Base-by-base conservation (phyloP, 2,329 filamentous ascomycete genomes). In the Colletotrichum spaethianum region DNA sequence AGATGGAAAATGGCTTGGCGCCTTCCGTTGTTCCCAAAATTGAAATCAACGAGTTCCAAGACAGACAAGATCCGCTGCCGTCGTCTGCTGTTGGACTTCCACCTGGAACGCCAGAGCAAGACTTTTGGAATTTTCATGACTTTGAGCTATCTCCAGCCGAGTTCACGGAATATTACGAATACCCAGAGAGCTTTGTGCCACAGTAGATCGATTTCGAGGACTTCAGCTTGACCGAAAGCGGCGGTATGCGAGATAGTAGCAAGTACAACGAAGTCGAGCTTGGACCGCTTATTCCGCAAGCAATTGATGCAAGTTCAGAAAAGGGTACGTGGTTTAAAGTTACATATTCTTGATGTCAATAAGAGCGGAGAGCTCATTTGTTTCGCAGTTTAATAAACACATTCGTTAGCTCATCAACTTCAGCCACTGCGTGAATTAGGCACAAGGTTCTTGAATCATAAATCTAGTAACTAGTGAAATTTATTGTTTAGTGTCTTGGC, bases 371-470 rank as follows among this genome's bases (percentile, higher is more conserved):
- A 9, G 8, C 16, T 31, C 1, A 31, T 28, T 8, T 4, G 6
- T n/a, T n/a, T n/a, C 2, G 0, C 26, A 14, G 1, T 20, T 11
- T 28, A 18, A 8, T 6, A 12, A 9, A 2, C 2, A 20, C 2
- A 7, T 53, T 2, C 18, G 4, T 33, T 53, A 12, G 3, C 14
- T 8, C 26, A 11, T 7, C 20, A 4, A 18, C 16, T 33, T 33
- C 3, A 5, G 1, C 1, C 6, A 11, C 2, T 50, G 0, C 1
- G 8, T 5, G 20, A 18, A 8, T 0, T 20, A 7, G 16, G 26
- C 8, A 14, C 9, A 16, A 20, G 28, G 3, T 18, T 31, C 11
- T 7, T 33, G 28, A 33, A 33, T 11, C 4, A 36, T 8, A 8
- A 11, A 2, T 36, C 8, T 36, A 8, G 33, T 36, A n/a, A n/a